A percentile compares a stretch with the other conserved stretches of the same genome.
These are phyloP conservation scores for Cyberlindnera petersonii DNA, from an alignment of 805 yeast genomes.

Conservation along the genomic window DNA sequence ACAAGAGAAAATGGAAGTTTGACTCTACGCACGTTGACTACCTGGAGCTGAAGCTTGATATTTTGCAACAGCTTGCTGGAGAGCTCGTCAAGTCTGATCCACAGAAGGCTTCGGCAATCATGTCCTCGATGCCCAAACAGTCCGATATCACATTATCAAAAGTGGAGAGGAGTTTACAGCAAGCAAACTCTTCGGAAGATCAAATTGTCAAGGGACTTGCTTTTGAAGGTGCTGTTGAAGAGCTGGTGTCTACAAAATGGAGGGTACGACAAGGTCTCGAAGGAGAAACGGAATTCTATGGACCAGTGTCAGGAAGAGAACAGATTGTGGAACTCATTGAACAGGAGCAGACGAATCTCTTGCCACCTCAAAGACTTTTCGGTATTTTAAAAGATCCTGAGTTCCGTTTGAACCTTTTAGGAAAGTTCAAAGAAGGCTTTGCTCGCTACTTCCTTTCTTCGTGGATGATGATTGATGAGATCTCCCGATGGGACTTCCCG, in stretches of 20 bases:
- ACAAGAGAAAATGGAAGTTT: slow-evolving; percentile 29
- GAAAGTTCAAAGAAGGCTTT: slow-evolving; percentile 26
- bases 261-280: slow-evolving; percentile 27
- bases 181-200: neutral
- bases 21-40: slow-evolving; percentile 32
- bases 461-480: slow-evolving; percentile 18
- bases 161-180: neutral
- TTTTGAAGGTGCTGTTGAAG: slow-evolving; percentile 31
- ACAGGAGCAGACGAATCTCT: neutral
- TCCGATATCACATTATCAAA: slow-evolving; percentile 4
- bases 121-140: slow-evolving; percentile 13
- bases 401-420: slow-evolving; percentile 9
- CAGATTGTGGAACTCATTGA: slow-evolving; percentile 22
- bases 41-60: slow-evolving; percentile 29
- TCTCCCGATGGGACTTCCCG: slow-evolving; percentile 29
- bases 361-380: neutral
- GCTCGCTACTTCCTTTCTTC: slow-evolving; percentile 28
- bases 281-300: slow-evolving; percentile 32
- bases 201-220: slow-evolving; percentile 14
- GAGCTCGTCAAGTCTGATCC: slow-evolving; percentile 26
- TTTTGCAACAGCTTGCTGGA: slow-evolving; percentile 26
- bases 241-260: slow-evolving; percentile 33
- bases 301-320: slow-evolving; percentile 34
- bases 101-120: slow-evolving; percentile 11
- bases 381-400: neutral